Evolutionary conservation across 73 alveolate species (phyloP), one percentile per base, ranked within the genome.

Genomic region (Paraurostyla sp.): DNA sequence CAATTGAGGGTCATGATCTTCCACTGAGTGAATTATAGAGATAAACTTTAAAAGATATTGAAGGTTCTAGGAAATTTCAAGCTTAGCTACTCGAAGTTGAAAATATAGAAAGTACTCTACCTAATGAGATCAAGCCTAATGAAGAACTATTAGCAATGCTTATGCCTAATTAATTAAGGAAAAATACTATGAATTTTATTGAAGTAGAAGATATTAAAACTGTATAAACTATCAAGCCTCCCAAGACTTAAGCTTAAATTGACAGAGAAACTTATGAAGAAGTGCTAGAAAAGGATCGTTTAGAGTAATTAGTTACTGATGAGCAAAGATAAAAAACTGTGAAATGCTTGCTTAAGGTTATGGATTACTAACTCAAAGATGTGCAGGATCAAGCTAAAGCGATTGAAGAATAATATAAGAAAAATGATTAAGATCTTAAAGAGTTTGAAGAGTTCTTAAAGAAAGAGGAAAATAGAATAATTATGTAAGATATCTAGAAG

Each of bases 181-280:
- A 48, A 29, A 16, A n/a, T 49, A 27, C 23, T n/a, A 48, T 48
- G 71, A 25, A 27, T 0, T 73, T 73, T 48, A 29, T 73, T 4
- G 86, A 73, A 45, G 71, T 73, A 18, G 86, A 73, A 49, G 86
- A 73, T 6, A 43, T 73, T 20, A 41, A 49, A 48, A 48, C 68
- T 4, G 86, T 73, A 3, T 43, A 32, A 7, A 46, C 69, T 73
- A 71, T 33, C 29, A 16, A 16, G 20, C 52, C 54, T 25, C 86
- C 86, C 0, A 43, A 73, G 46, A 73, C 86, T 0, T 25, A 73
- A 49, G 71, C 65, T 73, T 45, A 73, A 73, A 25, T 16, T 29
- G 86, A 73, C 41, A 9, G 86, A 45, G 86, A 73, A 48, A 49
- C 22, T 33, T 73, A 73, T 73, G 91, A 81, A 59, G 83, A 59